These are phyloP conservation scores for Hippophae gyantsensis DNA, from an alignment of 306 rosid genomes.

Conservation along the genomic window DNA sequence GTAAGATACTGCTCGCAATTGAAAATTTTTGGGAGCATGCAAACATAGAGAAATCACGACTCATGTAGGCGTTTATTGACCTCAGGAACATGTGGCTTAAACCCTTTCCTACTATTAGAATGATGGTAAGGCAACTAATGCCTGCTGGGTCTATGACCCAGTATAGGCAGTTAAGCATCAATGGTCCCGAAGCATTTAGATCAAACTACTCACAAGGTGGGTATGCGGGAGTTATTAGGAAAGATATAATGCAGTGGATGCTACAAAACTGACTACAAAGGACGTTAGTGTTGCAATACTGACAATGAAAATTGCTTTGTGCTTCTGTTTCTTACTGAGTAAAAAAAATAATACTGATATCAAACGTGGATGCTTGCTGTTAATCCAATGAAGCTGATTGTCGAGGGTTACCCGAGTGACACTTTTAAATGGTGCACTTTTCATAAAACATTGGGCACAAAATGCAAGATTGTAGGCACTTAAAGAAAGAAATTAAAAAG, in stretches of 20 bases:
- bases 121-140: constrained; percentile 42
- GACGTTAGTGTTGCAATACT: not conserved
- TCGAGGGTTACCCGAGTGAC: no score
- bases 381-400: no score
- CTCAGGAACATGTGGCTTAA: constrained; percentile 31
- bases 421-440: no score
- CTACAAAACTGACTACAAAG: constrained; percentile 23
- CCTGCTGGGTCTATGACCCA: constrained; percentile 51
- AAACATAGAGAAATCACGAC: constrained; percentile 29
- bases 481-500: no score
- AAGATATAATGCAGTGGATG: constrained; percentile 76
- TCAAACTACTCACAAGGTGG: constrained; percentile 24
- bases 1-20: constrained; percentile 17
- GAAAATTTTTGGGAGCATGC: constrained; percentile 35
- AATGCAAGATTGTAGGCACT: no score
- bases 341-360: no score
- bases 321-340: not conserved
- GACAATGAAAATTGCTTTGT: not conserved
- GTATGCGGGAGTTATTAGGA: constrained; percentile 49
- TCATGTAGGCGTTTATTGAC: constrained; percentile 56
- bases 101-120: constrained; percentile 11
- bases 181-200: constrained; percentile 19
- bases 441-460: no score
- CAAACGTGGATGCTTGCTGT: no score
- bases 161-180: constrained; percentile 37